A percentile compares a stretch with the other conserved stretches of the same genome.
phyloP scores from a whole-genome alignment of 441 rosid genomes.

The Kokia cookei region DNA sequence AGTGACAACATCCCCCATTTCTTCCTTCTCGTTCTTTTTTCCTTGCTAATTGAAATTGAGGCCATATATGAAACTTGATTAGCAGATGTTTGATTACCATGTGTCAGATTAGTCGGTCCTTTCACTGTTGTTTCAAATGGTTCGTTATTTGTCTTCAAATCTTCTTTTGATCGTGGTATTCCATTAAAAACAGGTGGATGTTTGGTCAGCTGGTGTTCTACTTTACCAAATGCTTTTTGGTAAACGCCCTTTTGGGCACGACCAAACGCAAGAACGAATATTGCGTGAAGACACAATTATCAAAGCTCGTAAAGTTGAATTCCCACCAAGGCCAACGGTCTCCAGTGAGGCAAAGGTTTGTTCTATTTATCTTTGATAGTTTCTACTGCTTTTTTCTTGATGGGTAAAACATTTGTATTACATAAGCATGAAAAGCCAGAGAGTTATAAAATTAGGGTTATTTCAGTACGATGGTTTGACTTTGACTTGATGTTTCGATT shows the following conservation, averaged over 20 bases:
- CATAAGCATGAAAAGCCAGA: neutral
- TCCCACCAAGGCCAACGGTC: constrained; percentile 88
- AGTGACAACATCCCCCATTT: constrained; percentile 11
- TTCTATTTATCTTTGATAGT: neutral
- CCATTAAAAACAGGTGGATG: constrained; percentile 73
- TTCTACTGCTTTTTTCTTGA: neutral
- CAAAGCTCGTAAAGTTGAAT: constrained; percentile 93
- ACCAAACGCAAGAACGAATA: constrained; percentile 94
- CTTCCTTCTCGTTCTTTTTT: neutral
- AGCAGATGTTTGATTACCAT: neutral
- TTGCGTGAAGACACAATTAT: constrained; percentile 94
- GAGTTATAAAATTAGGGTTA: neutral
- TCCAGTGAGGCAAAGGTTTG: constrained; percentile 94
- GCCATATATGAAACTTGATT: neutral
- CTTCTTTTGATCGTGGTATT: neutral
- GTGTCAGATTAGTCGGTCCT: neutral
- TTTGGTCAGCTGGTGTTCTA: constrained; percentile 94
- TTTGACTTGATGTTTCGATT: neutral
- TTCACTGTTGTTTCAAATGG: neutral
- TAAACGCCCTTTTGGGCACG: constrained; percentile 97
- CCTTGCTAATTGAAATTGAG: neutral
- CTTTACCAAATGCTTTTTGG: constrained; percentile 97
- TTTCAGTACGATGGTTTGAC: neutral
- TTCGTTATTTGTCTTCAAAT: neutral
- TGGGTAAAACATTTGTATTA: neutral